Evolutionary conservation across 2,329 filamentous ascomycete species (phyloP), one percentile per base, ranked within the genome.

Genomic region (Keithomyces neogunnii): DNA sequence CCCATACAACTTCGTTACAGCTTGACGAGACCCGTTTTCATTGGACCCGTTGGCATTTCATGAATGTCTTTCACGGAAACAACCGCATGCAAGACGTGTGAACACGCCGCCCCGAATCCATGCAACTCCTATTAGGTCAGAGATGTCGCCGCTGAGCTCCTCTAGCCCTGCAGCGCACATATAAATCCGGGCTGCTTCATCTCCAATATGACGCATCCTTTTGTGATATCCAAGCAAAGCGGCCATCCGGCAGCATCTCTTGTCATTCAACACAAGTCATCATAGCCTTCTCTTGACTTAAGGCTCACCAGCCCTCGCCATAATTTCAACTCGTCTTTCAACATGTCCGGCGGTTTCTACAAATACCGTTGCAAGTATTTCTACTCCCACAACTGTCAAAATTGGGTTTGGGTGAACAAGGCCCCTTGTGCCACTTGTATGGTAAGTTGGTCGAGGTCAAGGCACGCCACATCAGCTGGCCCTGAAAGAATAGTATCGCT

Each of bases 281-380:
- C 38, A 40, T 19, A 26, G n/a, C 5, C 38, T 19, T 6, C 9
- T 3, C 13, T 19, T 40, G 5, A 2, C 13, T 26, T 40, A 13
- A 19, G n/a, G 13, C 26, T 44, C 28, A 13, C 28, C 40, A 44
- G 8, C 13, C 26, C n/a, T 36, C 47, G 13, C 48, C n/a, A 6
- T 45, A 44, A 19, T 44, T 51, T 38, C 8, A 30, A 30, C 28
- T 35, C 11, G n/a, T 30, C 26, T 28, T 31, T 29, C 53, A 58
- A 51, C 57, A 66, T 66, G 63, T 65, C 62, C 45, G 61, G 63
- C 56, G 72, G 73, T 38, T 76, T 71, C 54, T 78, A 77, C 60
- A 77, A 73, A 65, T 79, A 76, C 62, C 70, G 73, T 42, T 80
- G 76, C 71, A 79, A 77, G 63, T 75, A 78, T 66, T 78, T 75